These are phyloP conservation scores for Trifolium subterraneum DNA, from an alignment of 306 rosid genomes.

Conservation along the genomic window DNA sequence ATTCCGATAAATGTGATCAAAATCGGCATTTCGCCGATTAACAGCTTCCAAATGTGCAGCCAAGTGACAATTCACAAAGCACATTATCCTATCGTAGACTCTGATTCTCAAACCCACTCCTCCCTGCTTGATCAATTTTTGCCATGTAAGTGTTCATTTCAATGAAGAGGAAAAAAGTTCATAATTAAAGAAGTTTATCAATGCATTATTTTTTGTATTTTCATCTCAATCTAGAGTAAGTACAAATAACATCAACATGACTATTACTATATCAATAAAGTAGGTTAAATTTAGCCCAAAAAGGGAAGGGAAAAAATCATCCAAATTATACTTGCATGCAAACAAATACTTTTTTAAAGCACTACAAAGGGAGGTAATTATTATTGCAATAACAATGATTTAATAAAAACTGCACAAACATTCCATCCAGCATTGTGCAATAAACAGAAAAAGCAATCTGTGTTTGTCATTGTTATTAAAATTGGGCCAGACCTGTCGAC, in stretches of 20 bases:
- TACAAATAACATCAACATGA: slow-evolving; percentile 20
- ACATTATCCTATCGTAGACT: slow-evolving; percentile 93
- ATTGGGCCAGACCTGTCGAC: too few relatives aligned
- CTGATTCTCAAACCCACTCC: slow-evolving; percentile 99
- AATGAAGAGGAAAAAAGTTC: slow-evolving; percentile 23
- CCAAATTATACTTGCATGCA: too few relatives aligned
- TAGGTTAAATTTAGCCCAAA: too few relatives aligned
- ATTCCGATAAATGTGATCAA: slow-evolving; percentile 93
- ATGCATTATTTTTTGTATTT: slow-evolving; percentile 2
- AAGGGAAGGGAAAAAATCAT: too few relatives aligned
- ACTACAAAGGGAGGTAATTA: too few relatives aligned
- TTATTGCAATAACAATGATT: too few relatives aligned
- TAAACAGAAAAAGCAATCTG: too few relatives aligned
- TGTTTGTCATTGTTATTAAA: too few relatives aligned
- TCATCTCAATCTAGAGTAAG: slow-evolving; percentile 15
- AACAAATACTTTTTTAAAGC: too few relatives aligned
- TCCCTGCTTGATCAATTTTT: slow-evolving; percentile 69
- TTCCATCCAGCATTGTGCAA: too few relatives aligned
- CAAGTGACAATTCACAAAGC: slow-evolving; percentile 99
- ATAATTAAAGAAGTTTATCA: slow-evolving; percentile 20
- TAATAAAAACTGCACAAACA: too few relatives aligned
- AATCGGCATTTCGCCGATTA: slow-evolving; percentile 95
- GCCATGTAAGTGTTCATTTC: slow-evolving; percentile 44
- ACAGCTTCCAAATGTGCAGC: slow-evolving; percentile 99
- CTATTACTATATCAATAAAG: background rate